Evolutionary conservation across 805 yeast species (phyloP).

Genomic region (Candida xyloterini): DNA sequence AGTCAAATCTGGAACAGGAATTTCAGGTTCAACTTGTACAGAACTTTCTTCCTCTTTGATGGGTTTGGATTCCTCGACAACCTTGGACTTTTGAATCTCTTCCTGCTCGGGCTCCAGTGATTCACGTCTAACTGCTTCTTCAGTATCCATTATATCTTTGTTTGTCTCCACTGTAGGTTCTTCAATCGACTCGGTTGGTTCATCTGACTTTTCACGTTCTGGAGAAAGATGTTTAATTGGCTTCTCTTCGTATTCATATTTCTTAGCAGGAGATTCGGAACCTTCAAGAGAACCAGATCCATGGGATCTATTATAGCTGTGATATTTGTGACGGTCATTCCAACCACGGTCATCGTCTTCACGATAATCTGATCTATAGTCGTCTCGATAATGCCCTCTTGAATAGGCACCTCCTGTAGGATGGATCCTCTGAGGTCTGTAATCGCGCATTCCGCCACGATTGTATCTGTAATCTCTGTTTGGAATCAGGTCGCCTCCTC

Average conservation of each 20-base stretch:
- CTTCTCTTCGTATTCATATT: conserved; percentile 2
- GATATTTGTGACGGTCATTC: conserved; percentile 5
- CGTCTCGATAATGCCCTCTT: conserved; percentile 14
- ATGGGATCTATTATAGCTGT: neutral
- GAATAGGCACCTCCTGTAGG: conserved; percentile 11
- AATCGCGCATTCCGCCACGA: conserved; percentile 16
- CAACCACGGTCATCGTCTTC: conserved; percentile 12
- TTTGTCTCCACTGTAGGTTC: conserved; percentile 1
- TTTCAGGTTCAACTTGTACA: too few relatives aligned
- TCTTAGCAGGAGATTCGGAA: conserved; percentile 4
- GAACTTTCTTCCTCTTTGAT: too few relatives aligned
- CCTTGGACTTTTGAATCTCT: too few relatives aligned
- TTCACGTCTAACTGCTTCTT: too few relatives aligned
- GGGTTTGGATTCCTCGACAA: too few relatives aligned
- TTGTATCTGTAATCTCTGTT: conserved; percentile 17
- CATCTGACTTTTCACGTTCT: neutral
- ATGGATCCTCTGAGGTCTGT: conserved; percentile 12
- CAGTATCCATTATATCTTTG: neutral
- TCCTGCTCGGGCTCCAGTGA: too few relatives aligned
- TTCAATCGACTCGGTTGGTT: neutral
- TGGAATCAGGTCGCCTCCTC: conserved; percentile 23
- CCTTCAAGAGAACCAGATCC: conserved; percentile 2
- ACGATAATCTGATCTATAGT: conserved; percentile 15
- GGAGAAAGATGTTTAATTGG: neutral
- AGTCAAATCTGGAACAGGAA: too few relatives aligned